Conservation (phyloP, 352 stramenopile species). For the Elongisporangium senticosum region DNA sequence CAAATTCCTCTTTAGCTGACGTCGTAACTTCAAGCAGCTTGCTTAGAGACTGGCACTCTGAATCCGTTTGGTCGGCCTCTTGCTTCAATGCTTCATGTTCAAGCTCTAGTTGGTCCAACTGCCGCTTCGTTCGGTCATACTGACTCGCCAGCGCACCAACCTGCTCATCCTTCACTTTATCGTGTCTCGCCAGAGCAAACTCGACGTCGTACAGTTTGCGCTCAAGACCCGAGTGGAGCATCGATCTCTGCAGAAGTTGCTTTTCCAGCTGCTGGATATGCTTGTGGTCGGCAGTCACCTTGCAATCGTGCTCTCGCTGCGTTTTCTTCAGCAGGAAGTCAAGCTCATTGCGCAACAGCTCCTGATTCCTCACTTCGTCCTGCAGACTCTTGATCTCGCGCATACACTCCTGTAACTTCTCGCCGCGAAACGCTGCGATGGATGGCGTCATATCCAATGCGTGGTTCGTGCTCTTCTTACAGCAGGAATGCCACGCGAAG, state of each 20-base stretch:
- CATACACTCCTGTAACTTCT: slow-evolving; percentile 60
- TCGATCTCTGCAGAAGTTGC: slow-evolving; percentile 60
- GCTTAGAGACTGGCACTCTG: slow-evolving; percentile 27
- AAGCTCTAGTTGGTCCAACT: slow-evolving; percentile 25
- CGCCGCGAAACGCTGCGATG: slow-evolving; percentile 63
- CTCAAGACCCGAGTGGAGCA: slow-evolving; percentile 56
- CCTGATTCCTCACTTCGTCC: slow-evolving; percentile 62
- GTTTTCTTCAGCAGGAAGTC: slow-evolving; percentile 67
- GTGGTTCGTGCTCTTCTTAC: slow-evolving; percentile 70
- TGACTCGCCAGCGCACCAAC: slow-evolving; percentile 26
- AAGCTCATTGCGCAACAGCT: slow-evolving; percentile 50
- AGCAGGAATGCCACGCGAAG: slow-evolving; percentile 80
- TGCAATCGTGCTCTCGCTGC: slow-evolving; percentile 71
- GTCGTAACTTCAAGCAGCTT: slow-evolving; percentile 29
- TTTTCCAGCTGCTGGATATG: slow-evolving; percentile 71
- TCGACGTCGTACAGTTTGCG: slow-evolving; percentile 75
- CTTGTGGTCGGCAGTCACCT: slow-evolving; percentile 45
- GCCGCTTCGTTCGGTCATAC: slow-evolving; percentile 18
- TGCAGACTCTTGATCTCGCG: slow-evolving; percentile 42
- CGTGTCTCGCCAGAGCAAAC: slow-evolving; percentile 40
- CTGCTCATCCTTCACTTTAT: slow-evolving; percentile 40
- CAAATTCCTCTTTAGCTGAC: slow-evolving; percentile 47
- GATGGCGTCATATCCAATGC: slow-evolving; percentile 64
- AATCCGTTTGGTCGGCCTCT: slow-evolving; percentile 20
- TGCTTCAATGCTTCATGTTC: slow-evolving; percentile 29